phyloP scores from a whole-genome alignment of 345 rosid species.

The Populus ilicifolia region DNA sequence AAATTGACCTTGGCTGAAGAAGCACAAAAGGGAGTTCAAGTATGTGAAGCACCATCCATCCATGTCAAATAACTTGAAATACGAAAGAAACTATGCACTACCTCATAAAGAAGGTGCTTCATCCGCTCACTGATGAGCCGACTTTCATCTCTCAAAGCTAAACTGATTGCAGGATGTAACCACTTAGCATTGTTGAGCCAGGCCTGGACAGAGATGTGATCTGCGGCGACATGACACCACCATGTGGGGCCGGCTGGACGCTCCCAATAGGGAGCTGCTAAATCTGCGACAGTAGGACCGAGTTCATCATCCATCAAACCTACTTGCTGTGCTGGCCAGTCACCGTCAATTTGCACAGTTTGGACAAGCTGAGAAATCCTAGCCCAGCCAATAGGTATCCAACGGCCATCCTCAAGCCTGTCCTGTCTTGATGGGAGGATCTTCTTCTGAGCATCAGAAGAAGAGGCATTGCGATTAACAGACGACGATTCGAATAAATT shows the following conservation, averaged over 20 bases:
- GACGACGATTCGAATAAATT: constrained; percentile 26
- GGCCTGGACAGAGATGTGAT: constrained; percentile 48
- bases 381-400: constrained; percentile 94
- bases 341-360: constrained; percentile 57
- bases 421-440: constrained; percentile 40
- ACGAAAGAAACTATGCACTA: constrained; percentile 13
- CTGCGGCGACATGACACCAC: constrained; percentile 91
- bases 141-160: constrained; percentile 85
- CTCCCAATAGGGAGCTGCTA: constrained; percentile 97
- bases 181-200: constrained; percentile 82
- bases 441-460: constrained; percentile 34
- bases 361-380: constrained; percentile 71
- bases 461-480: constrained; percentile 25
- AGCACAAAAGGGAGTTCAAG: neutral
- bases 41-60: neutral
- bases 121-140: constrained; percentile 85
- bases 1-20: neutral
- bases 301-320: constrained; percentile 54
- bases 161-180: constrained; percentile 93
- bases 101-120: constrained; percentile 93
- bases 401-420: constrained; percentile 55
- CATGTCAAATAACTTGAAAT: neutral
- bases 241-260: constrained; percentile 79
- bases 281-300: constrained; percentile 72
- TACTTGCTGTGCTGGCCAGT: constrained; percentile 52